phyloP scores from a whole-genome alignment of 306 rosid genomes.

The Medicago ruthenica region DNA sequence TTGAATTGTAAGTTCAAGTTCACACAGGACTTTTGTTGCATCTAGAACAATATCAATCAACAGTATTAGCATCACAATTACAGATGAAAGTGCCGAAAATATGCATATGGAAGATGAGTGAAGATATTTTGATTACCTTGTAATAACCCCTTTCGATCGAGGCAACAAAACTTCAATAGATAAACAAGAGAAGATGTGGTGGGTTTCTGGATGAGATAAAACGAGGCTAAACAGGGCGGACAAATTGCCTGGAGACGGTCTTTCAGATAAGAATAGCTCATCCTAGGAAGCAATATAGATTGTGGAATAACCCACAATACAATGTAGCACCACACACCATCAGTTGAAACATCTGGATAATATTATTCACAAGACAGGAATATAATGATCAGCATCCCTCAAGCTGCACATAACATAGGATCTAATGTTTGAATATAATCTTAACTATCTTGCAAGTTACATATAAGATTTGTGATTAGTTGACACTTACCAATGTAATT shows the following conservation, averaged over 20 bases:
- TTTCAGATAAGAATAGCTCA: conserved; percentile 61
- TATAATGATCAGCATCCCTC: conserved; percentile 29
- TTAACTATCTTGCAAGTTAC: background rate
- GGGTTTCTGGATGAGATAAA: conserved; percentile 51
- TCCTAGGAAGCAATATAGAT: conserved; percentile 41
- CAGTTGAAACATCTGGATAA: conserved; percentile 69
- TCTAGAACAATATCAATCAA: conserved; percentile 45
- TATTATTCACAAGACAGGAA: conserved; percentile 5
- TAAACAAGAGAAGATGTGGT: conserved; percentile 53
- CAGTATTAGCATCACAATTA: conserved; percentile 31
- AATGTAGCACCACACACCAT: conserved; percentile 85
- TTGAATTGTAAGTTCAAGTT: conserved; percentile 79
- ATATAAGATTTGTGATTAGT: too few relatives aligned
- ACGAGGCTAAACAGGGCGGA: conserved; percentile 58
- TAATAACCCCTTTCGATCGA: conserved; percentile 68
- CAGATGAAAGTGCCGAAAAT: background rate
- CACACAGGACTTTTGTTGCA: conserved; percentile 64
- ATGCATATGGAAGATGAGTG: conserved; percentile 2
- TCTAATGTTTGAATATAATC: background rate
- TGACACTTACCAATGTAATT: too few relatives aligned
- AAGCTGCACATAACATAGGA: background rate
- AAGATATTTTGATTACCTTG: conserved; percentile 53
- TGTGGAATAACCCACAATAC: conserved; percentile 72
- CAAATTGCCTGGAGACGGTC: conserved; percentile 64
- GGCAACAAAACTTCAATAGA: conserved; percentile 67